Percentiles rank a stretch among this genome's conserved stretches.
Evolutionary conservation across 768 basidiomycete species (phyloP).

Genomic region (Agaricus blazei): DNA sequence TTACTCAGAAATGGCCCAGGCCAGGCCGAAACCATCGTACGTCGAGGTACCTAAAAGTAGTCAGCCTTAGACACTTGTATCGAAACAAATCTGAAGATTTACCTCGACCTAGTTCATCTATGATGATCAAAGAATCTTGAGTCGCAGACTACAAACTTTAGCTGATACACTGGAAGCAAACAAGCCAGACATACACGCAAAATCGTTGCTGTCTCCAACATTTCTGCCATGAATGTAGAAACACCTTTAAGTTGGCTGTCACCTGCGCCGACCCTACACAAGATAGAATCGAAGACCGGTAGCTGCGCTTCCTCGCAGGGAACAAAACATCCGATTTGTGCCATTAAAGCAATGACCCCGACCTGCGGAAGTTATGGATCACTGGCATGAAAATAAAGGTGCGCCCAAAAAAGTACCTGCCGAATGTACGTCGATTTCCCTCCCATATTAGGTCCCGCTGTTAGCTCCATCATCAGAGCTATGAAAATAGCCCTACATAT

Average conservation of each 20-base stretch:
- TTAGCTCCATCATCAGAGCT: background rate
- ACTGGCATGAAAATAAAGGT: background rate
- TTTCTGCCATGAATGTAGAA: constrained; percentile 99
- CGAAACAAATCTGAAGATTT: background rate
- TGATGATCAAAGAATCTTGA: constrained; percentile 90
- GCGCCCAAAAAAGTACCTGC: constrained; percentile 41
- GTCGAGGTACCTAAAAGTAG: constrained; percentile 78
- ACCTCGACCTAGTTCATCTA: constrained; percentile 95
- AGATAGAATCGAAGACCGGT: constrained; percentile 92
- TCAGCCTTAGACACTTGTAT: background rate
- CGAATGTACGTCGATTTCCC: constrained; percentile 98
- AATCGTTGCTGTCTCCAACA: constrained; percentile 97
- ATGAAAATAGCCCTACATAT: background rate
- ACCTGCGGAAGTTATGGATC: constrained; percentile 34
- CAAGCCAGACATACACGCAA: constrained; percentile 54
- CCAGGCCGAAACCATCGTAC: constrained; percentile 95
- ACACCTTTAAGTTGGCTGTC: constrained; percentile 98
- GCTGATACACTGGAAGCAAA: background rate
- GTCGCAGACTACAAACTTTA: constrained; percentile 69
- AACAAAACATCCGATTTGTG: constrained; percentile 92
- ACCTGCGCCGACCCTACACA: constrained; percentile 95
- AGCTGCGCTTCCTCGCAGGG: constrained; percentile 83
- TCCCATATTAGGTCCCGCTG: constrained; percentile 98
- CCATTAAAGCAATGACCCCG: constrained; percentile 96
- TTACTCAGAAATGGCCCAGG: constrained; percentile 98